Evolutionary conservation across 202 grass and related monocot species (phyloP).

Genomic region (Miscanthus sacchariflorus): DNA sequence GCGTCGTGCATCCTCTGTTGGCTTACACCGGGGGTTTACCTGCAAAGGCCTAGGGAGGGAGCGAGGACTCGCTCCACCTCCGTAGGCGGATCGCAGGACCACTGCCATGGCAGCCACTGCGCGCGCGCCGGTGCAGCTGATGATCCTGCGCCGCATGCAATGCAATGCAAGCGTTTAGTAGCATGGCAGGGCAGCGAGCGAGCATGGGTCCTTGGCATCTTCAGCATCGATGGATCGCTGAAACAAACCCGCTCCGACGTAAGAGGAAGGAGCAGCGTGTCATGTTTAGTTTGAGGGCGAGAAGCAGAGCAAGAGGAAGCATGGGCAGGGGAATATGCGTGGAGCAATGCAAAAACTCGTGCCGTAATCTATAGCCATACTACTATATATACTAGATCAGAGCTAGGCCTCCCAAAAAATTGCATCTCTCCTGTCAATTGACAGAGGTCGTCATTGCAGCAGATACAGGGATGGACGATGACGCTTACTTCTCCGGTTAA

Average conservation of each 20-base stretch:
- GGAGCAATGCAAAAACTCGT: background rate
- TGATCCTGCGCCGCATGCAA: constrained; percentile 15
- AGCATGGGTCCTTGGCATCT: constrained; percentile 48
- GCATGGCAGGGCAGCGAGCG: constrained; percentile 18
- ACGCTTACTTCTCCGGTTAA: background rate
- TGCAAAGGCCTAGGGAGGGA: constrained; percentile 9
- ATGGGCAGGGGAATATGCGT: constrained; percentile 25
- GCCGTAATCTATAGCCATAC: background rate
- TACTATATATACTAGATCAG: background rate
- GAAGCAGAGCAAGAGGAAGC: background rate
- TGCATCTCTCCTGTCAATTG: background rate
- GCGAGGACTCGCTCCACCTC: background rate
- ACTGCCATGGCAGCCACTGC: background rate
- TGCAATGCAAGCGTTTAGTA: constrained; percentile 40
- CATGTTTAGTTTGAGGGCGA: background rate
- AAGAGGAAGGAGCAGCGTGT: background rate
- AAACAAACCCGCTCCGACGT: background rate
- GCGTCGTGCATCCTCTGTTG: constrained; percentile 8
- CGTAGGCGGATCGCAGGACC: constrained; percentile 34
- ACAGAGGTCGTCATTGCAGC: background rate
- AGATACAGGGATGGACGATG: background rate
- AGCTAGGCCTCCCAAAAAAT: background rate
- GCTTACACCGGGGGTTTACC: constrained; percentile 31
- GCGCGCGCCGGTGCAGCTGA: background rate
- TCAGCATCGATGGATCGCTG: background rate